A percentile compares a stretch with the other conserved stretches of the same genome.
Evolutionary conservation across 2,329 filamentous ascomycete genomes (phyloP).

Genomic region (Monosporascus sp.): DNA sequence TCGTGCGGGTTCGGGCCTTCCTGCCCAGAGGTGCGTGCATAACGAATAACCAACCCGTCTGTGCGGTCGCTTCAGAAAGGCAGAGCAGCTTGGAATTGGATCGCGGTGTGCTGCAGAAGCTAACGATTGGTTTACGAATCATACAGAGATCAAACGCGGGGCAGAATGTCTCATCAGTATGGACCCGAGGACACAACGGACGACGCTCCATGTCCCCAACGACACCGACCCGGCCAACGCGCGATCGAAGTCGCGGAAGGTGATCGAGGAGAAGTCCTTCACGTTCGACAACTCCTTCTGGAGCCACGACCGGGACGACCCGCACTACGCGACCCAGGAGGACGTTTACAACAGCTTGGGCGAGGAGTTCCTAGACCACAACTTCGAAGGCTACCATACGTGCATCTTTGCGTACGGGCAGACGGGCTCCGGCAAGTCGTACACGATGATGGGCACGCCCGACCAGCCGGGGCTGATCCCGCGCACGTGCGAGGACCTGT

Average conservation of each 20-base stretch:
- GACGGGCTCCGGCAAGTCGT: slow-evolving; percentile 95
- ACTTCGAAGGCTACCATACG: slow-evolving; percentile 98
- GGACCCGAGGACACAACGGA: slow-evolving; percentile 82
- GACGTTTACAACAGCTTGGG: slow-evolving; percentile 92
- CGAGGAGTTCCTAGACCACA: slow-evolving; percentile 97
- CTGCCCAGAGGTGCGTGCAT: slow-evolving; percentile 62
- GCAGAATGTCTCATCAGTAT: slow-evolving; percentile 86
- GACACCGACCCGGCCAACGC: slow-evolving; percentile 48
- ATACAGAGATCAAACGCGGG: slow-evolving; percentile 69
- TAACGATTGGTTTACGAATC: slow-evolving; percentile 6
- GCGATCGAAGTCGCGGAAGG: slow-evolving; percentile 62
- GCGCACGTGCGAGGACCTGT: slow-evolving; percentile 90
- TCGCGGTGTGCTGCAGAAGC: slow-evolving; percentile 1
- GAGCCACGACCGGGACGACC: slow-evolving; percentile 76
- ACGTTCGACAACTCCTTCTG: slow-evolving; percentile 98
- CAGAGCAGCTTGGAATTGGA: slow-evolving; percentile 1
- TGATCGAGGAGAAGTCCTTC: slow-evolving; percentile 82
- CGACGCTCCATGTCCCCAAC: slow-evolving; percentile 68
- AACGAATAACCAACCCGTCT: background rate
- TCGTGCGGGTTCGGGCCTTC: slow-evolving; percentile 75
- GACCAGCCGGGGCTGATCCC: slow-evolving; percentile 90
- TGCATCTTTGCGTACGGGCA: slow-evolving; percentile 99
- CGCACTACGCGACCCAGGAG: slow-evolving; percentile 86
- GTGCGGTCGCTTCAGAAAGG: background rate
- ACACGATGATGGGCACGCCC: slow-evolving; percentile 91